Evolutionary conservation across 2,329 filamentous ascomycete genomes (phyloP).

Genomic region (Eutypella sp.): DNA sequence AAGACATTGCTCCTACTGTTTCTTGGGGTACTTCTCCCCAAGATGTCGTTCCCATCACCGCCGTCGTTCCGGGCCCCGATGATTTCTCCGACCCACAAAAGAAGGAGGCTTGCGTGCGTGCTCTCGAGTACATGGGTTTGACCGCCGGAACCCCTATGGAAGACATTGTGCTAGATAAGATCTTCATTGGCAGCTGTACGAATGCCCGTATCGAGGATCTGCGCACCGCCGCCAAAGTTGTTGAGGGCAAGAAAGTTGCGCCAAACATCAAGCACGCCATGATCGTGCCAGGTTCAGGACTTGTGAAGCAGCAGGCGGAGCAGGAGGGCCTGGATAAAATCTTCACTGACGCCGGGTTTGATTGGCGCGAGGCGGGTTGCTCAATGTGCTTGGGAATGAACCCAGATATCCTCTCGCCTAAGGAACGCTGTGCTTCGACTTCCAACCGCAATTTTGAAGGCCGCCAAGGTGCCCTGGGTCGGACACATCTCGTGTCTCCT

Average conservation of each 20-base stretch:
- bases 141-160: constrained; percentile 82
- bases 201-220: constrained; percentile 97
- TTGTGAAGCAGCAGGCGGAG: constrained; percentile 90
- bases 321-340: constrained; percentile 89
- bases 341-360: constrained; percentile 87
- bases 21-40: constrained; percentile 98
- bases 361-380: constrained; percentile 97
- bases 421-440: constrained; percentile 90
- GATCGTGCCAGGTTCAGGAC: constrained; percentile 92
- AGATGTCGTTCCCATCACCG: constrained; percentile 92
- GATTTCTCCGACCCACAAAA: constrained; percentile 76
- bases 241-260: constrained; percentile 83
- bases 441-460: constrained; percentile 98
- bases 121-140: constrained; percentile 95
- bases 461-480: constrained; percentile 83
- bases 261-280: constrained; percentile 88
- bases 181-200: constrained; percentile 97
- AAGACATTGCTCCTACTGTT: constrained; percentile 88
- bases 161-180: constrained; percentile 88
- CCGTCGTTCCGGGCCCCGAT: constrained; percentile 85
- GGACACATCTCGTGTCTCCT: constrained; percentile 94
- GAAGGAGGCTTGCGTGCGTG: constrained; percentile 72
- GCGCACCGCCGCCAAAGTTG: constrained; percentile 76
- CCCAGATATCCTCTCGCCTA: constrained; percentile 88
- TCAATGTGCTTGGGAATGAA: constrained; percentile 99